phyloP scores from a whole-genome alignment of 2,329 filamentous ascomycete species.

The Fusarium tricinctum region DNA sequence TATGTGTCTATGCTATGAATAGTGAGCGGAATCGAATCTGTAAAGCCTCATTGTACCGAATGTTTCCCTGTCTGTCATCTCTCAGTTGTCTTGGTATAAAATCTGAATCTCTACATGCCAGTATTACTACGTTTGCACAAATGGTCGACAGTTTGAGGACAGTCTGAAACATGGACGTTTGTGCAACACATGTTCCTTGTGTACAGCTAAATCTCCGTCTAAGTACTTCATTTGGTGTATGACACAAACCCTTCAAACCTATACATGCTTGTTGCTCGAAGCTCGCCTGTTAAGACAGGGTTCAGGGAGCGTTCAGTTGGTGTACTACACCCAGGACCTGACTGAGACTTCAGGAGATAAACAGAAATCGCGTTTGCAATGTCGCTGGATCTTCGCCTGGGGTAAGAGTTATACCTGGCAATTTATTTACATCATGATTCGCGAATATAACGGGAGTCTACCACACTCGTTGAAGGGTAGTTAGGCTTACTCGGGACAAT shows the following conservation, averaged over 20 bases:
- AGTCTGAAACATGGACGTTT: not conserved
- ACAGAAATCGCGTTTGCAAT: too few relatives aligned
- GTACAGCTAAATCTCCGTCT: not conserved
- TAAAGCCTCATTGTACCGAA: conserved; percentile 11
- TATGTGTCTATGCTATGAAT: conserved; percentile 32
- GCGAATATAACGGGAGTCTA: not conserved
- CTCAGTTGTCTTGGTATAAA: not conserved
- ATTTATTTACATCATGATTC: not conserved
- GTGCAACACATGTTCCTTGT: not conserved
- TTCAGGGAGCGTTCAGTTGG: not conserved
- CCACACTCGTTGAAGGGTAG: not conserved
- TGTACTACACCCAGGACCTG: not conserved
- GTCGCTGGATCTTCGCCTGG: too few relatives aligned
- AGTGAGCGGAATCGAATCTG: conserved; percentile 20
- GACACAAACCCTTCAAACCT: not conserved
- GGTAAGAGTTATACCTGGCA: not conserved
- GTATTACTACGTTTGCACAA: not conserved
- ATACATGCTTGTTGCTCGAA: not conserved
- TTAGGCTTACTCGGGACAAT: not conserved
- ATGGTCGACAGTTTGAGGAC: not conserved
- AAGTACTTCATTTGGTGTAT: not conserved
- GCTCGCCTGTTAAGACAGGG: not conserved
- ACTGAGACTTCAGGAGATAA: not conserved
- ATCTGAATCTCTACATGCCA: not conserved
- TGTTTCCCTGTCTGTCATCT: not conserved